These are phyloP conservation scores for Hypoxylon crocopeplum DNA, from an alignment of 495 filamentous ascomycete genomes.

Conservation along the genomic window DNA sequence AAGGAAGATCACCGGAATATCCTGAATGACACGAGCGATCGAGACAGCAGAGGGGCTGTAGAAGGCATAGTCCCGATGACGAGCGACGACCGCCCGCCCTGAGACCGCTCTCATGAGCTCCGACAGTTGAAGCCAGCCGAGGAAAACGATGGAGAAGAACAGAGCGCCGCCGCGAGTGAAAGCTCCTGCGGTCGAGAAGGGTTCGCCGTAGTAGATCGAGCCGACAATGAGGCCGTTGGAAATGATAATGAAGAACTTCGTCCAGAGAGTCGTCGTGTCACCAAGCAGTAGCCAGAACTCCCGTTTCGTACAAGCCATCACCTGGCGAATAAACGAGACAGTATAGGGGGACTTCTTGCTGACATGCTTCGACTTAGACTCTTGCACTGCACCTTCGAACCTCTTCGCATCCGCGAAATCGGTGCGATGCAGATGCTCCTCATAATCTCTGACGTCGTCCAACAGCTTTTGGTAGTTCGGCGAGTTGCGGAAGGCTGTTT, in stretches of 20 bases:
- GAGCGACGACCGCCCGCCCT: constrained; percentile 34
- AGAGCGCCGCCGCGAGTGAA: constrained; percentile 72
- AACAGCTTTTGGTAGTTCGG: constrained; percentile 55
- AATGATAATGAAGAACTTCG: constrained; percentile 79
- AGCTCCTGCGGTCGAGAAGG: constrained; percentile 68
- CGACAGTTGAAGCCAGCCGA: constrained; percentile 77
- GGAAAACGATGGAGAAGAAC: constrained; percentile 77
- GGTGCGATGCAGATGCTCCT: constrained; percentile 48
- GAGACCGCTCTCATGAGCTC: constrained; percentile 70
- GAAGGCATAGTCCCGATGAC: constrained; percentile 69
- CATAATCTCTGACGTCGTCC: constrained; percentile 58
- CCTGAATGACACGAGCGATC: constrained; percentile 70
- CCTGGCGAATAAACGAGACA: constrained; percentile 71
- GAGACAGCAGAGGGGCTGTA: constrained; percentile 76
- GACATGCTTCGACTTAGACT: constrained; percentile 71
- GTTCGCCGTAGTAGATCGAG: constrained; percentile 73
- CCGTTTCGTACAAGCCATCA: constrained; percentile 71
- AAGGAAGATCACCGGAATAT: constrained; percentile 70
- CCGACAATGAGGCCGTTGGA: constrained; percentile 77
- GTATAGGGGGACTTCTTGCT: constrained; percentile 74
- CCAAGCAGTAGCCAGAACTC: constrained; percentile 80
- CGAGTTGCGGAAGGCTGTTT: constrained; percentile 67
- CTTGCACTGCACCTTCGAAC: constrained; percentile 72
- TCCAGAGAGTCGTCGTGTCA: constrained; percentile 75
- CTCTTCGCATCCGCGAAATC: constrained; percentile 68